A percentile compares a stretch with the other conserved stretches of the same genome.
Conservation (phyloP, 2,329 filamentous ascomycete genomes). For the Diplodia corticola region DNA sequence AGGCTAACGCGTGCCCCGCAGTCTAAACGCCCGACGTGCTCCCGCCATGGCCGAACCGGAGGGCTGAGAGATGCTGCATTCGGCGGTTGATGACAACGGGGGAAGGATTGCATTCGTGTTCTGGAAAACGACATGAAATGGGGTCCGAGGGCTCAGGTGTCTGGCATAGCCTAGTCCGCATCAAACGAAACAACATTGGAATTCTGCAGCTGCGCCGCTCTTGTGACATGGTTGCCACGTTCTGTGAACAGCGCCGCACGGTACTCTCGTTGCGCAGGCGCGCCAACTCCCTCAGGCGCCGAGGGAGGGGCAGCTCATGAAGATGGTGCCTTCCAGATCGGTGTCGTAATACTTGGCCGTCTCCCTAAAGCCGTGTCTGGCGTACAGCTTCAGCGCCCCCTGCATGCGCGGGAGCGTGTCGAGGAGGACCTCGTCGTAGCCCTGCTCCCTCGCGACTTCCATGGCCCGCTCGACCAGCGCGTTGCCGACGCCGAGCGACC, state of each 20-base stretch:
- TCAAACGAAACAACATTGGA: slow-evolving; percentile 9
- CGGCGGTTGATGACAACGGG: neutral
- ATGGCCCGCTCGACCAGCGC: slow-evolving; percentile 50
- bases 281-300: neutral
- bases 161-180: neutral
- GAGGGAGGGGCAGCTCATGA: slow-evolving; percentile 45
- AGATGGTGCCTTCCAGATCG: slow-evolving; percentile 55
- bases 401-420: slow-evolving; percentile 59
- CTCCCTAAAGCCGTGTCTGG: slow-evolving; percentile 52
- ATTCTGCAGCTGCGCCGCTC: neutral
- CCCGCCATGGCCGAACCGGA: slow-evolving; percentile 5
- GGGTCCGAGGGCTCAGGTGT: slow-evolving; percentile 8
- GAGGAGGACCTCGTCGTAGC: slow-evolving; percentile 55
- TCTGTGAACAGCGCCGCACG: too few relatives aligned
- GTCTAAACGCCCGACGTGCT: slow-evolving; percentile 10
- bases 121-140: slow-evolving; percentile 17
- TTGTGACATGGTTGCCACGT: neutral
- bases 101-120: slow-evolving; percentile 12
- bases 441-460: slow-evolving; percentile 46
- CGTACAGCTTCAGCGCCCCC: slow-evolving; percentile 53
- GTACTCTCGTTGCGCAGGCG: neutral
- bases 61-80: slow-evolving; percentile 15
- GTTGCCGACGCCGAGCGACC: slow-evolving; percentile 53
- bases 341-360: slow-evolving; percentile 58
- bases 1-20: neutral